Evolutionary conservation across 2,329 filamentous ascomycete genomes (phyloP), one percentile per base, ranked within the genome.

Genomic region (Diaporthe longicolla): DNA sequence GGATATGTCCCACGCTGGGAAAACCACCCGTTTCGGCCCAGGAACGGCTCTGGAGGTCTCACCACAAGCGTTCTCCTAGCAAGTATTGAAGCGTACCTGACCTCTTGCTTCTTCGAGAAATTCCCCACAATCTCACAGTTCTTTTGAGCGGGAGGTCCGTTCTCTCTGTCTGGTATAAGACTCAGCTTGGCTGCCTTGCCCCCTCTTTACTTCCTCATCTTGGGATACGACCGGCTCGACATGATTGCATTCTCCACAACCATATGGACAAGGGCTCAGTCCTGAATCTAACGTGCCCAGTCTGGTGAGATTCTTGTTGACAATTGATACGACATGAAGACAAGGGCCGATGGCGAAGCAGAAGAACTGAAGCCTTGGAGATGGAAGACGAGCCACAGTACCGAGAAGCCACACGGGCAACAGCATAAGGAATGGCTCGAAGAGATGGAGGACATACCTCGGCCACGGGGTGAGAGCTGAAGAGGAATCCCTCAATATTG

Each of bases 21-120:
- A 61, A 32, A 61, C 21, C 40, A 59, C n/a, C 43, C 50, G 24
- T 45, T n/a, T n/a, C 32, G 55, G 26, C 29, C 10, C 32, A 48
- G 69, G 32, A 9, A 6, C 24, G 43, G 29, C 45, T 52, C 43
- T 37, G 45, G 21, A 50, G 61, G 45, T 66, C 61, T 52, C 63
- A 66, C 63, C 32, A 48, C 63, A n/a, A 37, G 32, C 45, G 48
- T n/a, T 26, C 32, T 66, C 32, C 13, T 19, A 37, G 26, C 29
- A 66, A 52, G 26, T 21, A 37, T 21, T 54, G 63, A 35, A 37
- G 11, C 15, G n/a, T 45, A 24, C 32, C 63, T 48, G 57, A 15
- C 45, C 13, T 48, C 43, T 71, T 71, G 57, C 69, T 71, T 71
- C 57, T 63, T 71, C 32, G 21, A 43, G 69, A 24, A 17, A 37